Conservation (phyloP, 2,329 filamentous ascomycete genomes). For the Lachnellula occidentalis region DNA sequence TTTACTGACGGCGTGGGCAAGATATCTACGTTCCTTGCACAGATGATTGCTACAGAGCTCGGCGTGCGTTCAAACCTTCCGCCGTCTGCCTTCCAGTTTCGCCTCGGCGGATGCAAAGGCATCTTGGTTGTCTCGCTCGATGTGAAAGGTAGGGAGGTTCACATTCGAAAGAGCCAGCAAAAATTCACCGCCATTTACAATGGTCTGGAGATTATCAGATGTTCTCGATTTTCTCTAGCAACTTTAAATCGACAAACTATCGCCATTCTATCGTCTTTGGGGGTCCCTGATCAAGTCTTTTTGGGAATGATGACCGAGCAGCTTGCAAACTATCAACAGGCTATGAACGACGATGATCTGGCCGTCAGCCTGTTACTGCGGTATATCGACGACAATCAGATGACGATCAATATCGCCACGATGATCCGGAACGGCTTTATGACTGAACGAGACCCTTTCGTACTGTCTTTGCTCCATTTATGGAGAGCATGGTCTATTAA, state of each 20-base stretch:
- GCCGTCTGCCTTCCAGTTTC: slow-evolving; percentile 86
- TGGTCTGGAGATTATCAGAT: slow-evolving; percentile 78
- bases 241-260: slow-evolving; percentile 90
- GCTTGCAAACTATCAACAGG: slow-evolving; percentile 60
- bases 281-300: slow-evolving; percentile 64
- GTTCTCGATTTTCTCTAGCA: slow-evolving; percentile 69
- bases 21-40: slow-evolving; percentile 73
- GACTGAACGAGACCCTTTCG: slow-evolving; percentile 68
- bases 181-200: slow-evolving; percentile 74
- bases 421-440: slow-evolving; percentile 82
- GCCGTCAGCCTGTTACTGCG: slow-evolving; percentile 65
- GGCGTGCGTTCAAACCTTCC: slow-evolving; percentile 51
- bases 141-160: slow-evolving; percentile 61
- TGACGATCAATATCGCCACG: slow-evolving; percentile 65
- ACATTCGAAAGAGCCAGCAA: slow-evolving; percentile 76
- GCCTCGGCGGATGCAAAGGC: slow-evolving; percentile 88
- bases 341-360: slow-evolving; percentile 58
- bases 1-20: slow-evolving; percentile 95
- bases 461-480: slow-evolving; percentile 69
- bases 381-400: slow-evolving; percentile 81
- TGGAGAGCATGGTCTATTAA: slow-evolving; percentile 91
- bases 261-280: slow-evolving; percentile 71
- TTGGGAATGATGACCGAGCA: slow-evolving; percentile 61
- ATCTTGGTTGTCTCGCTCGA: slow-evolving; percentile 72
- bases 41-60: slow-evolving; percentile 68